Evolutionary conservation across 1,284 basidiomycete genomes (phyloP).

Genomic region (Sanghuangporus baumii): DNA sequence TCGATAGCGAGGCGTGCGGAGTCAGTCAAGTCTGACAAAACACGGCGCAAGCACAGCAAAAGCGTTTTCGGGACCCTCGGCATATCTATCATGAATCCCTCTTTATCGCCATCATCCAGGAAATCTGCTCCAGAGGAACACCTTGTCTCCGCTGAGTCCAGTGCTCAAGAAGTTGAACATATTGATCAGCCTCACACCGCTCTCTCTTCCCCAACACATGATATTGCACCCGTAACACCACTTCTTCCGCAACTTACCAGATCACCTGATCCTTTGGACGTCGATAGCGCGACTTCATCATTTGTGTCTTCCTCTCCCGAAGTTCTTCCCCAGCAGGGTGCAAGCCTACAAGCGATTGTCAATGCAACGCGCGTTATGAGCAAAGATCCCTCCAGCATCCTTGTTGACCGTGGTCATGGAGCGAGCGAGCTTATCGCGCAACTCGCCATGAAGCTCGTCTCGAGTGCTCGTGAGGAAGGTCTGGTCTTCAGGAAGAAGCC

Average conservation of each 20-base stretch:
- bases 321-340: conserved; percentile 39
- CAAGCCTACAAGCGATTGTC: conserved; percentile 69
- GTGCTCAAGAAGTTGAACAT: conserved; percentile 21
- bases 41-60: conserved; percentile 40
- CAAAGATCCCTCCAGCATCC: conserved; percentile 68
- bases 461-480: conserved; percentile 64
- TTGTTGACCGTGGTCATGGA: conserved; percentile 60
- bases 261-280: conserved; percentile 12
- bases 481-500: conserved; percentile 49
- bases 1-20: conserved; percentile 16
- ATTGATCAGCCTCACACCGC: conserved; percentile 32
- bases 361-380: conserved; percentile 88
- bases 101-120: conserved; percentile 24
- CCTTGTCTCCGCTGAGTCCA: background rate
- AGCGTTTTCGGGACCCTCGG: conserved; percentile 69
- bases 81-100: conserved; percentile 57
- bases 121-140: conserved; percentile 25
- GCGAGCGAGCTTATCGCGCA: conserved; percentile 55
- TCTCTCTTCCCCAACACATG: conserved; percentile 24
- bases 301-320: conserved; percentile 7
- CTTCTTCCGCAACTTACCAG: conserved; percentile 21
- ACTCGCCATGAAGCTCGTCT: conserved; percentile 69
- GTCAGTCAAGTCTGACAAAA: conserved; percentile 22
- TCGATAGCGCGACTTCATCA: conserved; percentile 20
- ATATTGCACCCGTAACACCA: conserved; percentile 21